Percentiles rank a stretch among this genome's conserved stretches.
These are phyloP conservation scores for Periconia digitata DNA, from an alignment of 2,329 filamentous ascomycete genomes.

Conservation along the genomic window DNA sequence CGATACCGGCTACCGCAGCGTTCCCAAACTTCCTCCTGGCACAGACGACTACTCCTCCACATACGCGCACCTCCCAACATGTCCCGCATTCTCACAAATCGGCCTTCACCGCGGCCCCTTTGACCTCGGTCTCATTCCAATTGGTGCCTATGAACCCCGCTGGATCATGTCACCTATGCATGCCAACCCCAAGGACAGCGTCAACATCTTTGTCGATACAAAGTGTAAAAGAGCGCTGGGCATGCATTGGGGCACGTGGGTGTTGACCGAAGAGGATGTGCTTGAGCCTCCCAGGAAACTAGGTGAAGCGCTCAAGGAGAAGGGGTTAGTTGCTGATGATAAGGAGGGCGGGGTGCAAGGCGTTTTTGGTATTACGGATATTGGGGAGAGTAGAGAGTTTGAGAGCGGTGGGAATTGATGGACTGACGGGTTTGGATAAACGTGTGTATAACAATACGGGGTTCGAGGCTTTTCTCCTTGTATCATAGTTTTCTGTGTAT, in stretches of 20 bases:
- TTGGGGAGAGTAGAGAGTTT: slow-evolving; percentile 75
- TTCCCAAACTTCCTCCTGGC: slow-evolving; percentile 63
- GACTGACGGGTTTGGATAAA: too few species aligned
- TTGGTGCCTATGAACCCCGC: slow-evolving; percentile 81
- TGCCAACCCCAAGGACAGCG: slow-evolving; percentile 80
- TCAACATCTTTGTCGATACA: slow-evolving; percentile 87
- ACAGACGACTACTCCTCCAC: slow-evolving; percentile 72
- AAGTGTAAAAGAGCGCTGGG: slow-evolving; percentile 75
- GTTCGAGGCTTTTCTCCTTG: too few species aligned
- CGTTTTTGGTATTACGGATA: slow-evolving; percentile 82
- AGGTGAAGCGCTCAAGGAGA: slow-evolving; percentile 68
- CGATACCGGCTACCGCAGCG: slow-evolving; percentile 86
- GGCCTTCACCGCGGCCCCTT: slow-evolving; percentile 80
- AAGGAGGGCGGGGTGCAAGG: slow-evolving; percentile 63
- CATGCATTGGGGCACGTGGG: slow-evolving; percentile 92
- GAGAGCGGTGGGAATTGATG: slow-evolving; percentile 16
- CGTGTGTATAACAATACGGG: too few species aligned
- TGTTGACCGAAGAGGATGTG: slow-evolving; percentile 81
- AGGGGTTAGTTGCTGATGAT: slow-evolving; percentile 77
- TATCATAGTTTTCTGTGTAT: too few species aligned
- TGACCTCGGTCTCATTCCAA: slow-evolving; percentile 88
- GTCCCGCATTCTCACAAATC: slow-evolving; percentile 84
- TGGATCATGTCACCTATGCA: slow-evolving; percentile 79
- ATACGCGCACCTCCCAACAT: slow-evolving; percentile 65
- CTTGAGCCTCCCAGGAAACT: slow-evolving; percentile 77